Conservation (phyloP, 805 yeast species). For the Metschnikowia drakensbergensis region DNA sequence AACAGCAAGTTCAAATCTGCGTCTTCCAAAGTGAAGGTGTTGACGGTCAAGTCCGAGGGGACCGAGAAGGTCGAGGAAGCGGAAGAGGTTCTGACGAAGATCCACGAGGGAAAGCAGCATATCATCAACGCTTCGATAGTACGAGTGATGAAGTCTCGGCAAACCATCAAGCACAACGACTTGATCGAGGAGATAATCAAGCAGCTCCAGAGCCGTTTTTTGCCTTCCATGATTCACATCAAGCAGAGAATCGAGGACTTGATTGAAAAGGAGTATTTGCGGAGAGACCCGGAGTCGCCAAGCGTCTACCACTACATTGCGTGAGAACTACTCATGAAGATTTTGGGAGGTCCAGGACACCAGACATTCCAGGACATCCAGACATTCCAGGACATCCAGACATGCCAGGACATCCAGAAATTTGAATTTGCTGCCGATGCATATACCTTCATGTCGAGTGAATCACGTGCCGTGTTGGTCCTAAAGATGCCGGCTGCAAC, state of each 20-base stretch:
- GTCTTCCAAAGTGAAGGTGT: slow-evolving; percentile 65
- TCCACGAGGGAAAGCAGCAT: slow-evolving; percentile 59
- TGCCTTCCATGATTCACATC: slow-evolving; percentile 62
- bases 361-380: not conserved
- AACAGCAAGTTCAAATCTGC: slow-evolving; percentile 69
- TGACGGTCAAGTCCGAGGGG: slow-evolving; percentile 48
- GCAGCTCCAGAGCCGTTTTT: slow-evolving; percentile 59
- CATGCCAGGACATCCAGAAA: too few species aligned
- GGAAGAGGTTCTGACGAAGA: slow-evolving; percentile 53
- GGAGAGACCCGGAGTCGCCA: slow-evolving; percentile 61
- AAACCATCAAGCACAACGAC: slow-evolving; percentile 56
- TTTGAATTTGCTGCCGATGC: too few species aligned
- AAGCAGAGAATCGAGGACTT: slow-evolving; percentile 71
- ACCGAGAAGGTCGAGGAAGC: slow-evolving; percentile 33
- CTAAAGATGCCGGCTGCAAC: too few species aligned
- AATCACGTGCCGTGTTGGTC: too few species aligned
- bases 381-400: too few species aligned
- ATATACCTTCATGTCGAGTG: too few species aligned
- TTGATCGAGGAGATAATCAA: slow-evolving; percentile 62
- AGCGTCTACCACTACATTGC: slow-evolving; percentile 68
- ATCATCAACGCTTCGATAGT: slow-evolving; percentile 85
- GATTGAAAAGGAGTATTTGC: slow-evolving; percentile 77
- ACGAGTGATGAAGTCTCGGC: slow-evolving; percentile 78
- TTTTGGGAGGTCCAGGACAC: not conserved
- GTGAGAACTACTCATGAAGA: slow-evolving; percentile 15